Evolutionary conservation across 345 rosid genomes (phyloP).

Genomic region (Murraya paniculata): DNA sequence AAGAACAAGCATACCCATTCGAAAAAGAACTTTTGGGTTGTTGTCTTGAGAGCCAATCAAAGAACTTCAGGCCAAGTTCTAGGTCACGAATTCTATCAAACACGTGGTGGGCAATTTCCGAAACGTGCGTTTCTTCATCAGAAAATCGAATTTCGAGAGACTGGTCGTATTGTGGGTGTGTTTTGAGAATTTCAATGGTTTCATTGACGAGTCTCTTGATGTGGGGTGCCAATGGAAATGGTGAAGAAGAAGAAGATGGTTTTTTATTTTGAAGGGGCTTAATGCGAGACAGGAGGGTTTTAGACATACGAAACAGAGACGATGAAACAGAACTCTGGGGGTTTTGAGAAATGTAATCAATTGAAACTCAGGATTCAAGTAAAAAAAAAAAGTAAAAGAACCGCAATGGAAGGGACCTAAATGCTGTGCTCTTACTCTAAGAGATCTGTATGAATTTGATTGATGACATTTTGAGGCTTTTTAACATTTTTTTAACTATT

Average conservation of each 20-base stretch:
- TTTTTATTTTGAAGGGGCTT: slow-evolving; percentile 45
- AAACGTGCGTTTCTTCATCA: slow-evolving; percentile 34
- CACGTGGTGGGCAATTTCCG: slow-evolving; percentile 59
- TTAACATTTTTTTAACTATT: background rate
- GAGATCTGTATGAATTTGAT: background rate
- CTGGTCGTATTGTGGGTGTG: slow-evolving; percentile 43
- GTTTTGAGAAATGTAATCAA: background rate
- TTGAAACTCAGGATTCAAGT: background rate
- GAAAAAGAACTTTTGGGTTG: slow-evolving; percentile 24
- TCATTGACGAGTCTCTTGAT: slow-evolving; percentile 44
- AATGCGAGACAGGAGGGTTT: slow-evolving; percentile 64
- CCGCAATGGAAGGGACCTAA: background rate
- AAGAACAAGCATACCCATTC: slow-evolving; percentile 62
- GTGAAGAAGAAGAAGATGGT: slow-evolving; percentile 24
- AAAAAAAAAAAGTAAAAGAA: too few species aligned
- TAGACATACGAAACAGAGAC: slow-evolving; percentile 50
- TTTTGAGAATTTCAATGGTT: slow-evolving; percentile 50
- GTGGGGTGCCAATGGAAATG: slow-evolving; percentile 30
- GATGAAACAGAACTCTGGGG: background rate
- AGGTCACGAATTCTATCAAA: slow-evolving; percentile 63
- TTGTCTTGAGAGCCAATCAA: slow-evolving; percentile 47
- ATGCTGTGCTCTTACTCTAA: background rate
- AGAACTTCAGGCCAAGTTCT: slow-evolving; percentile 57
- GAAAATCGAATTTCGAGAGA: slow-evolving; percentile 40
- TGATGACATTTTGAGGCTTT: background rate